Percentiles rank a stretch among this genome's conserved stretches.
These are phyloP conservation scores for Penicillium malachiteum DNA, from an alignment of 495 filamentous ascomycete genomes.

Conservation along the genomic window DNA sequence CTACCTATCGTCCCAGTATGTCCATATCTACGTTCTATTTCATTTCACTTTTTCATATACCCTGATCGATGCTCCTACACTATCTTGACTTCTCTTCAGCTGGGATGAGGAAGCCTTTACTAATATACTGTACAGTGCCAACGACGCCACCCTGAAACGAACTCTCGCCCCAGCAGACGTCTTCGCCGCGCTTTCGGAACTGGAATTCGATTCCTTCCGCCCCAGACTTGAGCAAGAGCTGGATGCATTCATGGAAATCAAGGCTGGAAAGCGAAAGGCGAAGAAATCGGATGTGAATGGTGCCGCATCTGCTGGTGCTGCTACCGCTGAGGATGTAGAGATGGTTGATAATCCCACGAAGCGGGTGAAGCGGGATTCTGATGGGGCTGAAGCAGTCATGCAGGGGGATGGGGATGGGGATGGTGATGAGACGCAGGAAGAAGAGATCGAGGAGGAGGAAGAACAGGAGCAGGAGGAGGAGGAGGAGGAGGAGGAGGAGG, in stretches of 20 bases:
- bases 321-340: conserved; percentile 45
- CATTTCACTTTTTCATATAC: not conserved
- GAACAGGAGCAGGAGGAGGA: conserved; percentile 56
- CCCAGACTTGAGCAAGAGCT: conserved; percentile 60
- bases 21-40: not conserved
- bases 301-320: conserved; percentile 20
- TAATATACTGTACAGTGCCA: conserved; percentile 55
- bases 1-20: conserved; percentile 81
- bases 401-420: conserved; percentile 37
- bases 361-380: conserved; percentile 47
- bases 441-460: conserved; percentile 52
- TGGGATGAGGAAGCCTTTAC: not conserved
- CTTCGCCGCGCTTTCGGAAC: conserved; percentile 73
- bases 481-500: conserved; percentile 45
- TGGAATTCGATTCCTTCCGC: conserved; percentile 80
- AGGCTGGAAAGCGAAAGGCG: conserved; percentile 62
- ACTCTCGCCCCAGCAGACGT: conserved; percentile 85
- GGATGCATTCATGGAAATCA: conserved; percentile 58
- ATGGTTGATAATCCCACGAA: conserved; percentile 31
- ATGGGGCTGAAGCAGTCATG: conserved; percentile 43
- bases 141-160: conserved; percentile 75
- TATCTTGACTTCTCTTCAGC: not conserved
- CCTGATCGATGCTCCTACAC: not conserved
- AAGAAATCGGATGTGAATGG: conserved; percentile 51
- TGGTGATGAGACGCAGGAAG: conserved; percentile 55